A percentile compares a stretch with the other conserved stretches of the same genome.
Evolutionary conservation across 2,329 filamentous ascomycete species (phyloP).

Genomic region (Aspergillus nomiae): DNA sequence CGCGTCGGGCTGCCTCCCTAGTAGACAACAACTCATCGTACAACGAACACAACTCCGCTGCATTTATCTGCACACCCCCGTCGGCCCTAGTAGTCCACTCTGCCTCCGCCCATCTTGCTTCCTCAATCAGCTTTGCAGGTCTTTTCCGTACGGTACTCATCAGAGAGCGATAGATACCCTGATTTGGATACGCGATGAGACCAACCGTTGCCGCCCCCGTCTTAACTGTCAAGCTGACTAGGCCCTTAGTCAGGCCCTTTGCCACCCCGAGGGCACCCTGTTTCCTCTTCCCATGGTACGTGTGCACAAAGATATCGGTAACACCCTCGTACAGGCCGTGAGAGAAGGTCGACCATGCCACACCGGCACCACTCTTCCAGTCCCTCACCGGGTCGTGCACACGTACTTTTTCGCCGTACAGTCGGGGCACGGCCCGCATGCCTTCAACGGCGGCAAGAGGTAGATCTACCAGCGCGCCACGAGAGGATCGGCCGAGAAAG

Average conservation of each 20-base stretch:
- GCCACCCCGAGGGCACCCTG: conserved; percentile 21
- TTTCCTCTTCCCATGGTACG: conserved; percentile 29
- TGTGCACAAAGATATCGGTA: conserved; percentile 29
- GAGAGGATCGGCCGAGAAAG: not conserved
- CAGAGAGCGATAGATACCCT: not conserved
- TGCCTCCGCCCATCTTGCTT: not conserved
- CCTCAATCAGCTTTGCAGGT: not conserved
- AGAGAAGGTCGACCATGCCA: conserved; percentile 33
- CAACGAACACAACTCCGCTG: not conserved
- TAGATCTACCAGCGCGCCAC: conserved; percentile 27
- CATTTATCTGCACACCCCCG: not conserved
- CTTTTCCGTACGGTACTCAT: not conserved
- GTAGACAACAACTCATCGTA: not conserved
- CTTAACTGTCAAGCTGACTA: not conserved
- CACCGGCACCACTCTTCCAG: conserved; percentile 30
- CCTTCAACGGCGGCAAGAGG: conserved; percentile 38
- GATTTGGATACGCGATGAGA: conserved; percentile 3
- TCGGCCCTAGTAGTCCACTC: not conserved
- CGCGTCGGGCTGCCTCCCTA: not conserved
- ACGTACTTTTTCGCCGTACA: conserved; percentile 38
- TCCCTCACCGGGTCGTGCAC: conserved; percentile 32
- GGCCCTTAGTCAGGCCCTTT: conserved; percentile 30
- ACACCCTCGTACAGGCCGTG: conserved; percentile 33
- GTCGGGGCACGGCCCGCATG: conserved; percentile 31
- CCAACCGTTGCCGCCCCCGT: not conserved